phyloP scores from a whole-genome alignment of 805 yeast genomes.

The Candida fluviatilis region DNA sequence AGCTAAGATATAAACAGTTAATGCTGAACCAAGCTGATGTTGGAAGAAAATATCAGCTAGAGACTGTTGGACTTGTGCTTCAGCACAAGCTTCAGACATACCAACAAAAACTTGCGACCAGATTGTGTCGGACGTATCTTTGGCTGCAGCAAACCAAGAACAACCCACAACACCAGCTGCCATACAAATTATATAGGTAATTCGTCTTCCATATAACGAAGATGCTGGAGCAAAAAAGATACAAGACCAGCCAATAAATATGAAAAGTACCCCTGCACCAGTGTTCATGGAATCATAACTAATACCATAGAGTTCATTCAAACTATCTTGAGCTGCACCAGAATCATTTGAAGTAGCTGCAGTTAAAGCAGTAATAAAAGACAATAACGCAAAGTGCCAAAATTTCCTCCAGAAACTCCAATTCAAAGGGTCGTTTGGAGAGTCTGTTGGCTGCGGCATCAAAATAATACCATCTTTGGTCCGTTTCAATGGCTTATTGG shows the following conservation, averaged over 20 bases:
- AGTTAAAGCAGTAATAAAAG: slow-evolving; percentile 61
- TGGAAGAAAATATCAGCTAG: slow-evolving; percentile 71
- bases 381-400: slow-evolving; percentile 48
- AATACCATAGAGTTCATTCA: slow-evolving; percentile 59
- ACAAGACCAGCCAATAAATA: slow-evolving; percentile 65
- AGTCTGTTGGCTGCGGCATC: slow-evolving; percentile 62
- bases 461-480: slow-evolving; percentile 34
- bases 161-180: slow-evolving; percentile 59
- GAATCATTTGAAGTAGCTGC: slow-evolving; percentile 76
- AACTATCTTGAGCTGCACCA: slow-evolving; percentile 63
- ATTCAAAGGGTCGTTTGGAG: slow-evolving; percentile 62
- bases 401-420: slow-evolving; percentile 43
- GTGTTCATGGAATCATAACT: slow-evolving; percentile 68
- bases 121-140: slow-evolving; percentile 54
- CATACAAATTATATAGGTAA: slow-evolving; percentile 60
- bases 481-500: slow-evolving; percentile 23
- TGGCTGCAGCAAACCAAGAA: slow-evolving; percentile 64
- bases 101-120: slow-evolving; percentile 81
- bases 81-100: slow-evolving; percentile 74
- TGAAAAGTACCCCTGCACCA: slow-evolving; percentile 75
- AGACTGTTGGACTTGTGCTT: slow-evolving; percentile 65
- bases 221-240: slow-evolving; percentile 65
- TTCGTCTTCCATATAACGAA: slow-evolving; percentile 63
- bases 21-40: slow-evolving; percentile 69
- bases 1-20: slow-evolving; percentile 71